Conservation (phyloP, 2,329 filamentous ascomycete genomes). For the Aspergillus hiratsukae region DNA sequence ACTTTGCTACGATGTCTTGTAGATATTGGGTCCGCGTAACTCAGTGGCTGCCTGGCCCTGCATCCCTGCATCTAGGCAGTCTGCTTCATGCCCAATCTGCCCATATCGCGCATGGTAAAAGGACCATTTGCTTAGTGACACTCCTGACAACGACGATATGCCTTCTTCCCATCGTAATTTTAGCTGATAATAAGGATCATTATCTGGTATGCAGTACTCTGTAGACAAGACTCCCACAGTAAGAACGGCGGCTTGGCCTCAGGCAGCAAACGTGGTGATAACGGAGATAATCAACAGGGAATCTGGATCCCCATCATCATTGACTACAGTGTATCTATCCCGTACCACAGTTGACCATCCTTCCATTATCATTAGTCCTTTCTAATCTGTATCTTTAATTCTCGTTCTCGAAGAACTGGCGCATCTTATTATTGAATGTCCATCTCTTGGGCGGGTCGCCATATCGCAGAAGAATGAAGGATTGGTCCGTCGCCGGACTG, state of each 20-base stretch:
- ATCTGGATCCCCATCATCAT: not conserved
- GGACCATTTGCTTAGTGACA: no score
- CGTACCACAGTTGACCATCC: not conserved
- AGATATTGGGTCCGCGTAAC: not conserved
- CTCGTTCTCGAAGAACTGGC: not conserved
- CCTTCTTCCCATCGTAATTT: no score
- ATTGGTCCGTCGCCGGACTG: not conserved
- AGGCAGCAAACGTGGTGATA: constrained; percentile 10
- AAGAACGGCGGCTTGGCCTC: not conserved
- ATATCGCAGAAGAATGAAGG: not conserved
- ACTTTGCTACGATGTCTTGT: not conserved
- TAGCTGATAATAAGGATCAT: not conserved
- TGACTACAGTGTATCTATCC: no score
- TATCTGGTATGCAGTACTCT: not conserved
- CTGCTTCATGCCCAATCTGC: not conserved
- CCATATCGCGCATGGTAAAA: not conserved
- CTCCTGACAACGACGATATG: no score
- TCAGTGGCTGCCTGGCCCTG: not conserved
- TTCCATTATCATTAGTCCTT: not conserved
- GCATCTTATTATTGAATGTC: not conserved
- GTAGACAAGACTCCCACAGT: not conserved
- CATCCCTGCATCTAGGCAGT: not conserved
- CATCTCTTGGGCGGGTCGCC: not conserved
- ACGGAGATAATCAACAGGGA: constrained; percentile 14
- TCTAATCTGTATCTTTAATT: not conserved